A percentile compares a stretch with the other conserved stretches of the same genome.
phyloP scores from a whole-genome alignment of 495 filamentous ascomycete species.

The Immersiella caudata region DNA sequence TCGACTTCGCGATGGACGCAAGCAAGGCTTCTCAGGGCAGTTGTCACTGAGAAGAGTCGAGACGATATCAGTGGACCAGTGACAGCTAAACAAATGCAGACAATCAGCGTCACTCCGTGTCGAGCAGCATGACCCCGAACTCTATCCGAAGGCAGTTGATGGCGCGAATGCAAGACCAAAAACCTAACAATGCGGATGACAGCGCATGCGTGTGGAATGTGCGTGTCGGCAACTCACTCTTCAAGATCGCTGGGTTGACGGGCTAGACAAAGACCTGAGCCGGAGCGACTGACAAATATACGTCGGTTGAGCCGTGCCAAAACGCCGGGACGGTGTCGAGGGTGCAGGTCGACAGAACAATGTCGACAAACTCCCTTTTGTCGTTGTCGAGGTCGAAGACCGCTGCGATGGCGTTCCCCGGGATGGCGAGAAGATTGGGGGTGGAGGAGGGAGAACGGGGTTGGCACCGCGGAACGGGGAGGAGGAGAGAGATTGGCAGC shows the following conservation, averaged over 20 bases:
- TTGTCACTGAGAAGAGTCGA: not conserved
- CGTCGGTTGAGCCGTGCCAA: not conserved
- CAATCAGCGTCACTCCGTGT: conserved; percentile 1
- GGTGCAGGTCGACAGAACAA: not conserved
- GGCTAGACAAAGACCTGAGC: not conserved
- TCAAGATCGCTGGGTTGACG: not conserved
- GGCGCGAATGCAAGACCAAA: not conserved
- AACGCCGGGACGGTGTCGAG: not conserved
- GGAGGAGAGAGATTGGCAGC: conserved; percentile 10
- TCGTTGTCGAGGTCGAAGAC: not conserved
- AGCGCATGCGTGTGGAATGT: not conserved
- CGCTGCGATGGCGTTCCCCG: not conserved
- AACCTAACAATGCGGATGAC: conserved; percentile 4
- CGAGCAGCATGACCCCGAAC: not conserved
- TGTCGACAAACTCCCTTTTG: not conserved
- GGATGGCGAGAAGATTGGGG: not conserved
- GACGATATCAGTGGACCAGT: not conserved
- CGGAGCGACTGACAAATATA: not conserved
- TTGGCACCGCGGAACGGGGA: not conserved
- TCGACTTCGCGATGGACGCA: not conserved
- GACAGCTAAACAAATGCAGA: conserved; percentile 1
- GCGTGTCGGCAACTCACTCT: not conserved
- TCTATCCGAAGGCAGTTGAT: not conserved
- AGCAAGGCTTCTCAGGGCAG: not conserved
- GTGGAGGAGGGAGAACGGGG: not conserved